phyloP scores from a whole-genome alignment of 176 grass and related monocot genomes.

The Guadua angustifolia region DNA sequence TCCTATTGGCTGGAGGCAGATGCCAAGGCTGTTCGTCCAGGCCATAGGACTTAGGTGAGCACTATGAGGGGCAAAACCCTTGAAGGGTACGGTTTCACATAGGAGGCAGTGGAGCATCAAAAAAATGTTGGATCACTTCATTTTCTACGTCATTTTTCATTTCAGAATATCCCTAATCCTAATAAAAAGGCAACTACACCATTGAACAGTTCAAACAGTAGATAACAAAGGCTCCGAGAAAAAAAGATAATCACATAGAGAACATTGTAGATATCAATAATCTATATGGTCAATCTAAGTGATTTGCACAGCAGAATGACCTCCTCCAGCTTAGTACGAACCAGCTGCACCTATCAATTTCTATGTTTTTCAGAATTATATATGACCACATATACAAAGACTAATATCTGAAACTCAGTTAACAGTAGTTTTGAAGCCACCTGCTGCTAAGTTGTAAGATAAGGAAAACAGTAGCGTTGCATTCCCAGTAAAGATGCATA shows the following conservation, averaged over 20 bases:
- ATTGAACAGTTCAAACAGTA: neutral
- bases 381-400: neutral
- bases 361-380: neutral
- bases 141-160: neutral
- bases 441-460: neutral
- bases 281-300: neutral
- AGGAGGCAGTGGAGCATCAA: neutral
- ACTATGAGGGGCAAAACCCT: too few species aligned
- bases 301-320: neutral
- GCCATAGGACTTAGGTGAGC: too few species aligned
- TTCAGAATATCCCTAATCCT: neutral
- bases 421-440: neutral
- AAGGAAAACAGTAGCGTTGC: neutral
- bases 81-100: too few species aligned
- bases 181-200: neutral
- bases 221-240: neutral
- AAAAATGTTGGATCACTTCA: neutral
- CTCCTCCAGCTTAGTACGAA: neutral
- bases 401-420: neutral
- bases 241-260: neutral
- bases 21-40: too few species aligned
- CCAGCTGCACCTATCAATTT: neutral
- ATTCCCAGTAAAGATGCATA: neutral
- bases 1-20: too few species aligned
- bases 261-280: neutral